Conservation (phyloP, 345 rosid species). For the Heritiera littoralis region DNA sequence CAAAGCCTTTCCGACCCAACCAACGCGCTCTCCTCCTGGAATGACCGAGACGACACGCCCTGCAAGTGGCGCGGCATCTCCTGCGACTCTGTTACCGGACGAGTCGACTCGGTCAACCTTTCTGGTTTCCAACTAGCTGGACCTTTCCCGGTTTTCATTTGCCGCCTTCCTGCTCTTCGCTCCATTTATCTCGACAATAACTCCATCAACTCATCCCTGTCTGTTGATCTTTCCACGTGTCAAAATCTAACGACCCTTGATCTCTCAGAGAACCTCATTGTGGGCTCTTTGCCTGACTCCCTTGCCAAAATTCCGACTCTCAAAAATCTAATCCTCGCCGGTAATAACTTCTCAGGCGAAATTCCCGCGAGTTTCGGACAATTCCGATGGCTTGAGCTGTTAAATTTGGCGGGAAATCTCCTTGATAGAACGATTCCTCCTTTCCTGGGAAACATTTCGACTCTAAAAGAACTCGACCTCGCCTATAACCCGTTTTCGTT, state of each 20-base stretch:
- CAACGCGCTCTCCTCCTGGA: constrained; percentile 65
- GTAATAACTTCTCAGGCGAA: constrained; percentile 63
- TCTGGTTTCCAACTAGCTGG: constrained; percentile 55
- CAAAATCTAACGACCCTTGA: constrained; percentile 43
- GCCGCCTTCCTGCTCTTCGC: constrained; percentile 62
- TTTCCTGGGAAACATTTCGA: constrained; percentile 59
- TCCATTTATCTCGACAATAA: constrained; percentile 50
- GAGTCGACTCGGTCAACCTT: constrained; percentile 60
- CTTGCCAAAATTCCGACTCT: constrained; percentile 57
- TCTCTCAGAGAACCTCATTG: constrained; percentile 46
- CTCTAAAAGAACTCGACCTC: constrained; percentile 52
- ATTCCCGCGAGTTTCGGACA: constrained; percentile 56
- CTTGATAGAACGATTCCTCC: constrained; percentile 56
- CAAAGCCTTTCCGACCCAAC: constrained; percentile 60
- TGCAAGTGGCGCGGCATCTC: constrained; percentile 73
- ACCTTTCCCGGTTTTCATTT: constrained; percentile 72
- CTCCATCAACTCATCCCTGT: constrained; percentile 63
- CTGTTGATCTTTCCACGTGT: constrained; percentile 51
- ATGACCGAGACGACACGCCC: constrained; percentile 58
- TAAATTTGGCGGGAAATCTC: constrained; percentile 54
- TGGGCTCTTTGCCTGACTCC: constrained; percentile 58
- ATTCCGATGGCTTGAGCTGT: constrained; percentile 50
- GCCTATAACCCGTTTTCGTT: constrained; percentile 65
- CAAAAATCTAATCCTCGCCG: constrained; percentile 35
- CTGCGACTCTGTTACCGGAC: constrained; percentile 45